Conservation (phyloP, 192 early-diverging fungal species). For the Backusella westeae region DNA sequence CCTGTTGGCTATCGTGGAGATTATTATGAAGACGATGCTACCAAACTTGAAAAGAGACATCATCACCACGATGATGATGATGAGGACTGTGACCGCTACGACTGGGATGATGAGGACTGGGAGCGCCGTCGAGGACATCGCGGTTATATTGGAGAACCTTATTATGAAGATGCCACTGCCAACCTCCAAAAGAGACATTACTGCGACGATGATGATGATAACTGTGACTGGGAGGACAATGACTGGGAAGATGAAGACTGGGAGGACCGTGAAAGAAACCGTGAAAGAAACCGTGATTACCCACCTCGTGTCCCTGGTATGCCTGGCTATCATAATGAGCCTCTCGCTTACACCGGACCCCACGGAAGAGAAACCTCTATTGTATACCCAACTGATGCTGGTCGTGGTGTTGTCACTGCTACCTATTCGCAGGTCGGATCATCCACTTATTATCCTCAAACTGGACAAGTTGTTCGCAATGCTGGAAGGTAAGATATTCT, state of each 20-base stretch:
- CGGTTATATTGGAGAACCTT: too few relatives aligned
- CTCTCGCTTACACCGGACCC: background rate
- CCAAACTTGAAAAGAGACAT: background rate
- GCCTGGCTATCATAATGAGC: background rate
- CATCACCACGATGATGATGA: background rate
- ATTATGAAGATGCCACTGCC: background rate
- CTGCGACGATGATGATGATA: background rate
- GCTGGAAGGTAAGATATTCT: background rate
- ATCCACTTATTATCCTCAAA: background rate
- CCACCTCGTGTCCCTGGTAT: background rate
- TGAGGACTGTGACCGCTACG: background rate
- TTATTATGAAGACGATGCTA: background rate
- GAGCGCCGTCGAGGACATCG: background rate
- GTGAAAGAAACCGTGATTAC: background rate
- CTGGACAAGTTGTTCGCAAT: background rate
- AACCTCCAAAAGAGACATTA: background rate
- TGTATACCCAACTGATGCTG: background rate
- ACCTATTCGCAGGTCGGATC: background rate
- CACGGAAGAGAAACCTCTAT: background rate
- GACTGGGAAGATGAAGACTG: background rate
- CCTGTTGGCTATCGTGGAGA: too few relatives aligned
- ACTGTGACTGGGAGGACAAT: background rate
- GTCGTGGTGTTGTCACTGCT: background rate
- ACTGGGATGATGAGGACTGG: background rate
- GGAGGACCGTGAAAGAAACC: background rate